Base-by-base conservation (phyloP, 2,329 filamentous ascomycete genomes). In the Claviceps sp. region DNA sequence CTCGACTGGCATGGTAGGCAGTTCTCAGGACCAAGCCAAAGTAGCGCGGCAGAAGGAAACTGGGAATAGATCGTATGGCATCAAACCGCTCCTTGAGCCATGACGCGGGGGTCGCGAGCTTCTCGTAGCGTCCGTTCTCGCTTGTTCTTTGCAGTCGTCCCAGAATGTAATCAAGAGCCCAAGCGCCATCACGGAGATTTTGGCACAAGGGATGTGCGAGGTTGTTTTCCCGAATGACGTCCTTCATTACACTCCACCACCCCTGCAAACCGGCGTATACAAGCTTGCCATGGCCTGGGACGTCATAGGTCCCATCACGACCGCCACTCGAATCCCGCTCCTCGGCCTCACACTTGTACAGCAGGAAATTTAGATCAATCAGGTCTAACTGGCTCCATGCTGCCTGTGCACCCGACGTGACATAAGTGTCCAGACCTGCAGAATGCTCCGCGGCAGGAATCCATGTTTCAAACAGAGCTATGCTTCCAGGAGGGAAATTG, bases 221-320 rank as follows among this genome's bases (percentile, higher is more conserved):
- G 63, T 97, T 82, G 65, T 98, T 98, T 57, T 93, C 82, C 49
- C 77, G 79, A 59, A 97, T 87, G 56, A 98, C 85, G 53, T 86
- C 76, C 60, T 89, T 84, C 43, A 98, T 72, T 1, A 95, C 74
- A 64, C 89, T 96, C 89, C 91, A 95, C 91, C 93, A 98, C 40
- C 94, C 94, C 66, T 98, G 93, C n/a, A 98, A 76, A 55, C 93
- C 93, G 55, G 91, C 91, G 66, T 97, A 98, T 2, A 96, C 87
- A 43, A 96, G 77, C 54, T 85, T 82, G 2, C 90, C 91, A 62
- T 89, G 75, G 1, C 84, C 83, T 1, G 93, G 93, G 57, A 98
- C 85, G 50, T 83, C 79, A 69, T 97, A 98, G 8, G 84, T 83
- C n/a, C 93, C 91, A 64, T 96, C 88, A 54, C 79, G 77, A 4